Evolutionary conservation across 2,329 filamentous ascomycete genomes (phyloP), one percentile per base, ranked within the genome.

Genomic region (Juglanconis sp.): DNA sequence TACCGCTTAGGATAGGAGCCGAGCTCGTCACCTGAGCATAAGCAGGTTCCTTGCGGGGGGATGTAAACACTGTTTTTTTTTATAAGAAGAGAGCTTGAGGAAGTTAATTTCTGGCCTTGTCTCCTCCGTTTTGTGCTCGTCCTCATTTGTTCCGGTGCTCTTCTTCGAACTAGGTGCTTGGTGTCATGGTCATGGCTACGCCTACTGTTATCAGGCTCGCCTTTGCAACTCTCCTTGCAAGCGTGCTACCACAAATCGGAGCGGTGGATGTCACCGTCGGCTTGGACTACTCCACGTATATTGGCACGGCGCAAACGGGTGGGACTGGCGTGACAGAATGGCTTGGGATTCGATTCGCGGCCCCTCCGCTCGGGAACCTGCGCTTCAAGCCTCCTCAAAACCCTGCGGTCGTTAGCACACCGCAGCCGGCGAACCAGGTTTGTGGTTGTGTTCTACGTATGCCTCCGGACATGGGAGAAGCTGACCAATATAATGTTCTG

Each of bases 341-440:
- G 88, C 79, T 90, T 5, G 89, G 89, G 1, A 84, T 94, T 63
- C 83, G 88, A 49, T 94, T 85, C 74, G 90, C 89, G 3, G 87
- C 87, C 4, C 79, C 89, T 13, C 89, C 89, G 0, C 60, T 88
- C 1, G 87, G 85, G 1, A 67, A 81, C 6, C 70, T 90, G 63
- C 81, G 90, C 17, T 93, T 92, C 68, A 77, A 79, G 59, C 84
- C 85, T 15, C 88, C 90, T 0, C 76, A 82, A 67, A 85, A 90
- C 69, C 89, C 90, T 1, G 62, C 74, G 0, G 66, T 71, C 3
- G 74, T 77, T 24, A 58, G 71, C 3, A 76, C 74, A 2, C 68
- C 81, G 5, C 79, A 85, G 57, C 66, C 77, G 58, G 87, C 88
- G 31, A 74, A 77, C 17, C 67, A 78, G 69, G 85, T 86, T 51